phyloP scores from a whole-genome alignment of 2,329 filamentous ascomycete species.

The Colletotrichum eremochloae region DNA sequence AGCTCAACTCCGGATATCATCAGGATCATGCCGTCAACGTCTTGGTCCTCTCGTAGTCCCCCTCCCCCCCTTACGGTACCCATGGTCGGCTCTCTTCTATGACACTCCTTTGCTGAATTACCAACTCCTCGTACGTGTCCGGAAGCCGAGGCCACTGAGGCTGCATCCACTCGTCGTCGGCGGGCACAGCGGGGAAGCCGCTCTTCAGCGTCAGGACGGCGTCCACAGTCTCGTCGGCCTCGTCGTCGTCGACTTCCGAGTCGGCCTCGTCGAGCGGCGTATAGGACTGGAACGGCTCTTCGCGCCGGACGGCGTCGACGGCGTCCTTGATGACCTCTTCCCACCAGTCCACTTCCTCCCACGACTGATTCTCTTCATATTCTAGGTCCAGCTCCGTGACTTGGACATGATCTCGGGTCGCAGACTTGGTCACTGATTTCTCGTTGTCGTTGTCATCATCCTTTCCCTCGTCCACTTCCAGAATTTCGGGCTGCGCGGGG shows the following conservation, averaged over 20 bases:
- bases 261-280: conserved; percentile 40
- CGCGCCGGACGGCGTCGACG: conserved; percentile 33
- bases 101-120: conserved; percentile 32
- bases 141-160: conserved; percentile 39
- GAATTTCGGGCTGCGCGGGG: background rate
- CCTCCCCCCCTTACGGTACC: background rate
- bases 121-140: conserved; percentile 40
- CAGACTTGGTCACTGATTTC: background rate
- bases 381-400: conserved; percentile 19
- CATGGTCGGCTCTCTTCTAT: conserved; percentile 27
- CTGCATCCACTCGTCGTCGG: conserved; percentile 39
- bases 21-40: background rate
- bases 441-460: background rate
- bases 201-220: conserved; percentile 31
- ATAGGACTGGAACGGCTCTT: conserved; percentile 32
- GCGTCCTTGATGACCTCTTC: conserved; percentile 40
- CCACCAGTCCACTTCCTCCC: conserved; percentile 41
- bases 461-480: conserved; percentile 1
- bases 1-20: conserved; percentile 17
- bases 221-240: conserved; percentile 38
- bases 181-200: conserved; percentile 31
- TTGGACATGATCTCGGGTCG: conserved; percentile 1
- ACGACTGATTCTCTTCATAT: background rate
- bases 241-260: conserved; percentile 39
- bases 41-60: background rate